Base-by-base conservation (phyloP, 768 basidiomycete genomes). In the Gloeophyllum trabeum region DNA sequence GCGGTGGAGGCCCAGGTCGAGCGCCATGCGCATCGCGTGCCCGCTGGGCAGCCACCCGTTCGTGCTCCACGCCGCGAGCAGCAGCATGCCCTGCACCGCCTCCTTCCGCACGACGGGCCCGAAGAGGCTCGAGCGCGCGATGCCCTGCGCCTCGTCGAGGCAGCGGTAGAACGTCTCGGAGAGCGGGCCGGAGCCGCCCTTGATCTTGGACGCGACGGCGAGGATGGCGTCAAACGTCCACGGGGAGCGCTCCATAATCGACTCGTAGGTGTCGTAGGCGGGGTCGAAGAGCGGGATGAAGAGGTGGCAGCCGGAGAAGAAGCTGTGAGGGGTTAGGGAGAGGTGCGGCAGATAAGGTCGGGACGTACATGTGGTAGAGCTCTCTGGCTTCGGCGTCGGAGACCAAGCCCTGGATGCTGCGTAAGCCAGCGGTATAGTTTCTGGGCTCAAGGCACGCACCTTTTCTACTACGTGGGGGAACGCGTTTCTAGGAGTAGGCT, bases 201-300 rank as follows among this genome's bases (percentile, higher is more conserved):
- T 75, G 54, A 97, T 90, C 63, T 91, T 93, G 43, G 83, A 79
- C 39, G 91, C 92, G 39, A 96, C 81, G 35, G 92, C 89, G 40
- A 97, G 71, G 54, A 97, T 81, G 46, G 90, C 83, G 61, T 94
- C 88, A 60, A 92, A 92, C 41, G 90, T 92, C 84, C 91, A 97
- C 4, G 93, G 93, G 4, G 86, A 87, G 51, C 93, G 81, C 60
- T 90, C 89, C 69, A 82, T 83, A 52, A 93, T 70, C 50, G 80
- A 79, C 58, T 94, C 92, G 65, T 87, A 93, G 13, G 88, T 89
- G 69, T 97, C 93, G 63, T 91, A 94, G 45, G 69, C 65, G 24
- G 88, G 85, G 63, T 96, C 91, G 67, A 93, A 96, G 47, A 96
- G 71, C 37, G 93, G 92, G 50, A 96, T 90, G 70, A 96, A 97